These are phyloP conservation scores for Aspergillus incahuasiensis DNA, from an alignment of 495 filamentous ascomycete genomes.

Conservation along the genomic window DNA sequence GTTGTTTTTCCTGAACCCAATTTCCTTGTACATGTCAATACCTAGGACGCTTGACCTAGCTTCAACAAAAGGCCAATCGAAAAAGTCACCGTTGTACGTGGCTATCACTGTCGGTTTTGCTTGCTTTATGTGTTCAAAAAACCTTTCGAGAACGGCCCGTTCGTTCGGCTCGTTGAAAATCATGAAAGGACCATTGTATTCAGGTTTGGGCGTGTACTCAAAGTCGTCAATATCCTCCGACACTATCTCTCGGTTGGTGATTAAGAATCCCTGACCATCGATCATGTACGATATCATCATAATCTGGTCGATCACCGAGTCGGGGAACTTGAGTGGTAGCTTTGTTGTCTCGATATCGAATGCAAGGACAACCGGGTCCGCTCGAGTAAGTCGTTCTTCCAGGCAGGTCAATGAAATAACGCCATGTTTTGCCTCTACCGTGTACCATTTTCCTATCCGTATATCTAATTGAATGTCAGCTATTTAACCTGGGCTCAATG, in stretches of 20 bases:
- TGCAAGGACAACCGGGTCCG: conserved; percentile 93
- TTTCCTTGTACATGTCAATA: conserved; percentile 99
- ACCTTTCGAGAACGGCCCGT: conserved; percentile 79
- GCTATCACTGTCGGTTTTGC: conserved; percentile 93
- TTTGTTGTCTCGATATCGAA: conserved; percentile 99
- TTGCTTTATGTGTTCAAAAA: conserved; percentile 94
- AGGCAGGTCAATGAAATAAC: conserved; percentile 73
- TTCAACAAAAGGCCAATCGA: conserved; percentile 99
- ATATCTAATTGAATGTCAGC: conserved; percentile 56
- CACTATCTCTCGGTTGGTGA: conserved; percentile 97
- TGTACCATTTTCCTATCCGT: conserved; percentile 96
- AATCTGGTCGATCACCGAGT: conserved; percentile 89
- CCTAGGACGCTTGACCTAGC: conserved; percentile 84
- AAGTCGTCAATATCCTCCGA: conserved; percentile 98
- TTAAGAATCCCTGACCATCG: conserved; percentile 94
- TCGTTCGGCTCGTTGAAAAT: conserved; percentile 98
- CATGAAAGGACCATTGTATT: conserved; percentile 91
- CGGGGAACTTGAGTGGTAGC: conserved; percentile 95
- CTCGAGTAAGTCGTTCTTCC: conserved; percentile 80
- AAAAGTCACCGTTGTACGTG: conserved; percentile 99
- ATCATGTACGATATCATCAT: conserved; percentile 99
- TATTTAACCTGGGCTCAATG: conserved; percentile 13
- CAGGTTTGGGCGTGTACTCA: conserved; percentile 95
- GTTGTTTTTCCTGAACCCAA: conserved; percentile 89
- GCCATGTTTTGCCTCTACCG: conserved; percentile 90